phyloP scores from a whole-genome alignment of 2,329 filamentous ascomycete species.

The Colletotrichum plurivorum region DNA sequence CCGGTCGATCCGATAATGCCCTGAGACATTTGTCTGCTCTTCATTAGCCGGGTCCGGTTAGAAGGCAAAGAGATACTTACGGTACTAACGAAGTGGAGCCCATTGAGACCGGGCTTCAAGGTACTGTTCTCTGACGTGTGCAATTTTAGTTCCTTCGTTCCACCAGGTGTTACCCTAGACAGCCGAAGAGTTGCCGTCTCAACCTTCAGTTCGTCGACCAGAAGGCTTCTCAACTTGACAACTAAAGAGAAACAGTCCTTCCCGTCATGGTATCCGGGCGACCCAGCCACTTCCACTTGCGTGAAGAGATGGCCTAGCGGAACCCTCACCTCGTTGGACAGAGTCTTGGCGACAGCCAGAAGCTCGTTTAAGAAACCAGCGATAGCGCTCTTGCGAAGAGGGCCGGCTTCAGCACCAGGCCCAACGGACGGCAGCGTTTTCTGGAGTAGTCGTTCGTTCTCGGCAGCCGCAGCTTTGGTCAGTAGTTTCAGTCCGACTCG shows the following conservation, averaged over 20 bases:
- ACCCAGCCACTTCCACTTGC: conserved; percentile 75
- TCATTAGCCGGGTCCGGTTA: conserved; percentile 46
- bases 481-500: conserved; percentile 81
- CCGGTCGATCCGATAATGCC: conserved; percentile 82
- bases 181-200: conserved; percentile 63
- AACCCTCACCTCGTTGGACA: conserved; percentile 73
- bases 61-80: conserved; percentile 44
- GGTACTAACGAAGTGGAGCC: conserved; percentile 45
- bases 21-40: conserved; percentile 73
- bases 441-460: conserved; percentile 63
- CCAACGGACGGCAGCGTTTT: conserved; percentile 48
- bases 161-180: conserved; percentile 26
- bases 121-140: conserved; percentile 52
- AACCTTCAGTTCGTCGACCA: conserved; percentile 78
- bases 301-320: conserved; percentile 82
- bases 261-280: conserved; percentile 77
- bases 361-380: conserved; percentile 64
- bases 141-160: conserved; percentile 65
- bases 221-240: conserved; percentile 78
- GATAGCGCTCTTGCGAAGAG: conserved; percentile 54
- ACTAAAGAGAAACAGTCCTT: conserved; percentile 82
- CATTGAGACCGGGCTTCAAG: conserved; percentile 68
- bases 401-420: conserved; percentile 43
- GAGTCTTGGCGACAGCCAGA: conserved; percentile 58
- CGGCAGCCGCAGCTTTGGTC: conserved; percentile 73